Conservation (phyloP, 805 yeast species). For the Cyberlindnera petersonii region DNA sequence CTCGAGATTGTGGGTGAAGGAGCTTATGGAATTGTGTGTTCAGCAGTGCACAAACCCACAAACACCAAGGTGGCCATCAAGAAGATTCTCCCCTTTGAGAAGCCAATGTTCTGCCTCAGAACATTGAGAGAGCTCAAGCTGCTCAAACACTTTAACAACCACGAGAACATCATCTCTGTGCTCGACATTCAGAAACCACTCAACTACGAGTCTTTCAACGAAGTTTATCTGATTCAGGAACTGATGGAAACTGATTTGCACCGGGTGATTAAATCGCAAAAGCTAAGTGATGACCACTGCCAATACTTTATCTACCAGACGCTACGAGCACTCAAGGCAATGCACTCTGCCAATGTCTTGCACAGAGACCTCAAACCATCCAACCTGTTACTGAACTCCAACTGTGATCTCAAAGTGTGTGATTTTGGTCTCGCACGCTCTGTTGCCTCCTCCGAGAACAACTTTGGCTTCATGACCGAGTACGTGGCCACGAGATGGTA, state of each 20-base stretch:
- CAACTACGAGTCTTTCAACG: slow-evolving; percentile 55
- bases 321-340: slow-evolving; percentile 61
- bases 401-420: slow-evolving; percentile 73
- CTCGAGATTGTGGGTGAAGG: slow-evolving; percentile 70
- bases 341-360: slow-evolving; percentile 69
- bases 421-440: slow-evolving; percentile 74
- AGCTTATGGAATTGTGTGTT: slow-evolving; percentile 76
- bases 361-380: slow-evolving; percentile 79
- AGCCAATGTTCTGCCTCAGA: slow-evolving; percentile 61
- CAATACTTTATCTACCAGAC: slow-evolving; percentile 71
- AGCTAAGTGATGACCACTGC: slow-evolving; percentile 60
- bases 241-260: slow-evolving; percentile 74
- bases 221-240: slow-evolving; percentile 74
- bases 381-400: slow-evolving; percentile 59
- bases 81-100: slow-evolving; percentile 67
- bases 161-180: slow-evolving; percentile 68
- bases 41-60: slow-evolving; percentile 60
- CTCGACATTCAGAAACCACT: slow-evolving; percentile 64
- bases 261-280: slow-evolving; percentile 53
- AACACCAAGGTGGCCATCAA: slow-evolving; percentile 70
- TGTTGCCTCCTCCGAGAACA: slow-evolving; percentile 43
- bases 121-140: slow-evolving; percentile 69
- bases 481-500: slow-evolving; percentile 87
- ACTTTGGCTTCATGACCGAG: slow-evolving; percentile 62
- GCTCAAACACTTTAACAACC: slow-evolving; percentile 57